Base-by-base conservation (phyloP, 1,284 basidiomycete genomes). In the Apiotrichum brassicae region DNA sequence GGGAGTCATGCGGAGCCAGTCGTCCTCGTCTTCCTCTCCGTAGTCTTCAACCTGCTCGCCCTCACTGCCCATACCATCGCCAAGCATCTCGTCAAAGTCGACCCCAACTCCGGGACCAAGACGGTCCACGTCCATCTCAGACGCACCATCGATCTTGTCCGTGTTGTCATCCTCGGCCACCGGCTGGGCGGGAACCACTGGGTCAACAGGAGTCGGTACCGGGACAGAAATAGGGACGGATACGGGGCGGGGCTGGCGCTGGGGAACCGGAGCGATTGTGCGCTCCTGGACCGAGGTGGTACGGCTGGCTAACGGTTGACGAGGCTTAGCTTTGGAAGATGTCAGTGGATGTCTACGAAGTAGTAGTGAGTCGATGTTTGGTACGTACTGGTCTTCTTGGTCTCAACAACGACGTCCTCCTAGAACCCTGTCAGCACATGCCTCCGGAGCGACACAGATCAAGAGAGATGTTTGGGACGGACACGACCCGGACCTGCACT, bases 1-100 rank as follows among this genome's bases (percentile, higher is more conserved):
- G 20, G 62, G 58, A n/a, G 62, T 46, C 73, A 89, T 87, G 35
- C 76, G 76, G 44, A 82, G 78, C 61, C 83, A 84, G 59, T 94
- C 78, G 16, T 80, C 78, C 16, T 83, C 77, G 37, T 75, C 72
- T 16, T 76, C 77, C 28, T 79, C 77, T 47, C 77, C 68, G 44
- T 67, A 64, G 39, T 65, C 66, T 28, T 70, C 67, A 16, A 63
- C 62, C 18, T 59, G 54, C 24, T 55, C 57, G 19, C 37, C 48
- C 23, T 51, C 30, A 32, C 42, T 49, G 14, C 18, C 26, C 8
- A 11, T 3, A 25, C 22, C 11, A 4, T 42, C 40, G 12, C 18
- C 18, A 14, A 42, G 20, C 25, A 30, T n/a, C 14, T 26, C 40
- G 12, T 32, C 40, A 32, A 42, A 30, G 40, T 42, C 40, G 18